Evolutionary conservation across 2,329 filamentous ascomycete genomes (phyloP), one percentile per base, ranked within the genome.

Genomic region (Fusarium redolens): DNA sequence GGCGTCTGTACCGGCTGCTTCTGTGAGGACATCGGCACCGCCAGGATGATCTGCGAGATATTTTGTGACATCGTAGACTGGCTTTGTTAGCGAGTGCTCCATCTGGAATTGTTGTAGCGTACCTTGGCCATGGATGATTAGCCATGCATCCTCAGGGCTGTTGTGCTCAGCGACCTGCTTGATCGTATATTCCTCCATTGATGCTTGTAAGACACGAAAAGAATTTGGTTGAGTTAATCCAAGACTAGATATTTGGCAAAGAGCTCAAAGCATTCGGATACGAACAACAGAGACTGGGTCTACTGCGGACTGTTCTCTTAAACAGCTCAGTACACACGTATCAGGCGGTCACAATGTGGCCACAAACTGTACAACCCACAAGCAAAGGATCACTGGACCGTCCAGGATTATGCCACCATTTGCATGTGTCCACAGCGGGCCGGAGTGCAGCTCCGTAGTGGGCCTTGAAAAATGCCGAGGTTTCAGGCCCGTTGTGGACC

Each of bases 1-100:
- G 45, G 92, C 91, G 81, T 96, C 93, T 74, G 91, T 90, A 65
- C 94, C 94, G 74, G 88, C 93, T 40, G 93, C 92, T 71, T 96
- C 93, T 65, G 93, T 85, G 50, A 96, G 86, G 66, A 95, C 89
- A 78, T 95, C 93, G 78, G 92, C 90, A 78, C 94, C 94, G 75
- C 93, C 93, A 59, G 90, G 90, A 63, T 92, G 90, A 55, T 91
- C 89, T 40, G 86, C 80, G 2, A 88, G 65, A 66, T 91, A 92
- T 22, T 84, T 83, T 1, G 89, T 86, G 10, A 90, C 81, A 75
- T 91, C 82, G 72, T 90, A 91, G 4, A 92, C 89, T 88, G 4
- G 1, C 1, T 6, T 7, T 5, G 45, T 33, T 22, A 12, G 35
- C 2, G 7, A 4, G 5, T 7, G 15, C 5, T 5, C 2, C 11